phyloP scores from a whole-genome alignment of 129 eudicot genomes.

The Lonicera japonica region DNA sequence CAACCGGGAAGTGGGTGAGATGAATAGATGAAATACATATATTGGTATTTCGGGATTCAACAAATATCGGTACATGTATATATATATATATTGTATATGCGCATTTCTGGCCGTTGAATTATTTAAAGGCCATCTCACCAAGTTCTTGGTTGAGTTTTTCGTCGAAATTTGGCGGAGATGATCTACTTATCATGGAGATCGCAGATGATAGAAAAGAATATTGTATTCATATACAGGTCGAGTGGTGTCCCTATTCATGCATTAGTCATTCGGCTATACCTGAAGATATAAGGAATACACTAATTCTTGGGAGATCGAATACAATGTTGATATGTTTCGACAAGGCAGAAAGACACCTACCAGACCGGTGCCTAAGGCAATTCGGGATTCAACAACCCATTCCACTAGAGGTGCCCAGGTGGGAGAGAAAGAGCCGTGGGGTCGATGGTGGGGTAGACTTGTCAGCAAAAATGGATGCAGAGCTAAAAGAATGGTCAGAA shows the following conservation, averaged over 20 bases:
- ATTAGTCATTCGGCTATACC: slow-evolving; percentile 56
- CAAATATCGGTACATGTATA: no score
- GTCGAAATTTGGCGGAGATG: not conserved
- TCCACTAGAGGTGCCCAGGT: slow-evolving; percentile 74
- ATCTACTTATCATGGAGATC: not conserved
- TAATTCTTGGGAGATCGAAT: slow-evolving; percentile 81
- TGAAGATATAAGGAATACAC: slow-evolving; percentile 50
- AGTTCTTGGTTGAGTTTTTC: no score
- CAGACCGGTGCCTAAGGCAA: slow-evolving; percentile 93
- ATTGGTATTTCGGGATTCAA: no score
- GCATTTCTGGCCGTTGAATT: no score
- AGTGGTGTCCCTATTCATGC: slow-evolving; percentile 75
- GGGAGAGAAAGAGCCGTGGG: slow-evolving; percentile 99
- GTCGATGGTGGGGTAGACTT: slow-evolving; percentile 96
- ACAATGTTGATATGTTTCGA: slow-evolving; percentile 94
- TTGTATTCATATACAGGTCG: slow-evolving; percentile 44
- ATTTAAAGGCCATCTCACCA: no score
- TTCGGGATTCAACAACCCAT: slow-evolving; percentile 71
- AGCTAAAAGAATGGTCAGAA: slow-evolving; percentile 72
- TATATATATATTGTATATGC: no score
- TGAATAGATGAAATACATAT: no score
- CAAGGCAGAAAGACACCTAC: slow-evolving; percentile 96
- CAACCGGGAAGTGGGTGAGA: no score
- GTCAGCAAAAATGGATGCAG: slow-evolving; percentile 71
- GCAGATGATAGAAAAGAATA: not conserved